Evolutionary conservation across 2,329 filamentous ascomycete species (phyloP), one percentile per base, ranked within the genome.

Genomic region (Ophiostoma quercus): DNA sequence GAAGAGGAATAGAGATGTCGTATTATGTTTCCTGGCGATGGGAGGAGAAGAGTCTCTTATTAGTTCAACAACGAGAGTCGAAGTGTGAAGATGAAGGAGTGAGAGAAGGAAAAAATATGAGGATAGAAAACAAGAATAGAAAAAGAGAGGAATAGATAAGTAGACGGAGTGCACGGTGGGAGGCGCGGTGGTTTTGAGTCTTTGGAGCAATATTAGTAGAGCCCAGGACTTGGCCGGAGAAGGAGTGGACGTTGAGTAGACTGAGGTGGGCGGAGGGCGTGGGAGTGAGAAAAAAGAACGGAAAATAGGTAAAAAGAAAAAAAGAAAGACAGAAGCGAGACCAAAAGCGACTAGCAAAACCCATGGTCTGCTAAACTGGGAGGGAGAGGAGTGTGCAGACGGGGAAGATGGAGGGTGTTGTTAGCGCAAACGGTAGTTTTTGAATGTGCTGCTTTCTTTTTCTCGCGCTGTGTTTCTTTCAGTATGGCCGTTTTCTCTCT

Each of bases 151-250:
- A 32, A 67, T 67, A 54, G 25, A 34, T 67, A 47, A 66, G 34
- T 25, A 6, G 39, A 66, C 22, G 65, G 65, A 66, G 63, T 41
- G 65, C n/a, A 47, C 65, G 37, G 65, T 32, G 66, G 66, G 66
- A 47, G 29, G 25, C 66, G 43, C 66, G 66, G 54, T 67, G 66
- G 66, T 67, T 67, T 67, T 54, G 41, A 67, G 43, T 54, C 8
- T 43, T 32, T 43, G 65, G 60, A 32, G n/a, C n/a, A 9, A 19
- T 8, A 7, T 22, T 51, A 12, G 8, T 9, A 32, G 14, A n/a
- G 14, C 4, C 22, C 14, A 63, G 60, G 60, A 63, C 60, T 63
- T 66, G 63, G 63, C 63, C 63, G 63, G 41, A 67, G 39, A 67
- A 67, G 65, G 39, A 51, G 63, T 66, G 32, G 63, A 66, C 63